Conservation (phyloP, 345 rosid species). For the Populus euphratica region DNA sequence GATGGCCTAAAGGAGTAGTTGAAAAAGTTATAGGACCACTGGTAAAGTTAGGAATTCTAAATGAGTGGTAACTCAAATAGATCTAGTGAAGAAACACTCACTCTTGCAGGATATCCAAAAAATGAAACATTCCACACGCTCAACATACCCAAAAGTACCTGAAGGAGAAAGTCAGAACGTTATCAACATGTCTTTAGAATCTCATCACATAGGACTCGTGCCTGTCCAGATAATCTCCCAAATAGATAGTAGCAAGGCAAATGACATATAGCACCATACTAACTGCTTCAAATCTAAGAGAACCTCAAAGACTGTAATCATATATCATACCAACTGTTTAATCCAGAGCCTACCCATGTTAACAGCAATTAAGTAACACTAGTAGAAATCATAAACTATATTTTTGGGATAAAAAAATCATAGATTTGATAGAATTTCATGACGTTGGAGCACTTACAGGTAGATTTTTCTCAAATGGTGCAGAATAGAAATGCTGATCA, state of each 20-base stretch:
- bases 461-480: conserved; percentile 73
- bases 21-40: conserved; percentile 11
- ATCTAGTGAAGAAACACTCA: conserved; percentile 31
- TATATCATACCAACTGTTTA: not conserved
- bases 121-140: conserved; percentile 93
- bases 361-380: not conserved
- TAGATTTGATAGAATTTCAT: not conserved
- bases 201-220: not conserved
- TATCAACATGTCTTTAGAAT: not conserved
- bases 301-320: not conserved
- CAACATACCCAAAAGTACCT: conserved; percentile 85
- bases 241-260: not conserved
- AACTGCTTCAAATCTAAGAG: not conserved
- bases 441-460: conserved; percentile 55
- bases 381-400: not conserved
- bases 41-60: conserved; percentile 5
- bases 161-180: conserved; percentile 21
- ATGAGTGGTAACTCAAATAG: conserved; percentile 5
- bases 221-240: not conserved
- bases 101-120: conserved; percentile 92
- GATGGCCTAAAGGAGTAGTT: conserved; percentile 63
- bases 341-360: not conserved
- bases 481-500: conserved; percentile 74
- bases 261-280: not conserved
- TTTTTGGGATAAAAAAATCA: not conserved